Evolutionary conservation across 2,329 filamentous ascomycete species (phyloP).

Genomic region (Boeremia exigua): DNA sequence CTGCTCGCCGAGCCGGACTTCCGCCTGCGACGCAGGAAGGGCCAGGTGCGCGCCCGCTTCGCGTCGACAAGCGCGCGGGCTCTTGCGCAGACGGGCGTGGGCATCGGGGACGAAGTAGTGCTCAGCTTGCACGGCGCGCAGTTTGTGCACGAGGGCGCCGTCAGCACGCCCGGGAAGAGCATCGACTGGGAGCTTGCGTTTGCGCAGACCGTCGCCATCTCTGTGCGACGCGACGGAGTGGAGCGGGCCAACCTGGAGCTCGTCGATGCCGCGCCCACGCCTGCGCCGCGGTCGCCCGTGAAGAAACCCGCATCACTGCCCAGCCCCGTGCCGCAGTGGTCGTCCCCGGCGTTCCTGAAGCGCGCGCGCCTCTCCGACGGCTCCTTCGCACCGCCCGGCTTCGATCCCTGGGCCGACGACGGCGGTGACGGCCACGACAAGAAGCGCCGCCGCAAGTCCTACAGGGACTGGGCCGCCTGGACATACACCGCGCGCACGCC

Average conservation of each 20-base stretch:
- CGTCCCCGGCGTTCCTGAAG: constrained; percentile 79
- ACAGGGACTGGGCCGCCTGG: constrained; percentile 74
- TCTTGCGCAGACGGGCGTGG: constrained; percentile 70
- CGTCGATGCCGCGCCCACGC: constrained; percentile 48
- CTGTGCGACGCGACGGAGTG: constrained; percentile 54
- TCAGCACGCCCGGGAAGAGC: constrained; percentile 62
- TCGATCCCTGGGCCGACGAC: constrained; percentile 72
- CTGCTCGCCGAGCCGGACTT: constrained; percentile 86
- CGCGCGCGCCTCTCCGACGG: constrained; percentile 73
- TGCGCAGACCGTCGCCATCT: constrained; percentile 43
- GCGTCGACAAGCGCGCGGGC: constrained; percentile 72
- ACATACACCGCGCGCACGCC: constrained; percentile 73
- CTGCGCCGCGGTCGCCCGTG: constrained; percentile 33
- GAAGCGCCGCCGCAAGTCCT: constrained; percentile 74
- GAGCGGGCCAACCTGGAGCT: constrained; percentile 61
- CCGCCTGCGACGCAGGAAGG: constrained; percentile 74
- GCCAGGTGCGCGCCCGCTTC: constrained; percentile 82
- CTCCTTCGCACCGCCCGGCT: constrained; percentile 65
- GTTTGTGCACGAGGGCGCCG: constrained; percentile 65
- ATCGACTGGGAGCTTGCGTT: constrained; percentile 65
- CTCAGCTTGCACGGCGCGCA: constrained; percentile 72
- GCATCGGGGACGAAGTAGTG: constrained; percentile 78
- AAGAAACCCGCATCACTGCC: constrained; percentile 10
- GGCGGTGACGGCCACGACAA: constrained; percentile 63
- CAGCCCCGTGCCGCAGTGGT: constrained; percentile 57